Evolutionary conservation across 2,329 filamentous ascomycete species (phyloP), one percentile per base, ranked within the genome.

Genomic region (Cucurbitaria berberidis): DNA sequence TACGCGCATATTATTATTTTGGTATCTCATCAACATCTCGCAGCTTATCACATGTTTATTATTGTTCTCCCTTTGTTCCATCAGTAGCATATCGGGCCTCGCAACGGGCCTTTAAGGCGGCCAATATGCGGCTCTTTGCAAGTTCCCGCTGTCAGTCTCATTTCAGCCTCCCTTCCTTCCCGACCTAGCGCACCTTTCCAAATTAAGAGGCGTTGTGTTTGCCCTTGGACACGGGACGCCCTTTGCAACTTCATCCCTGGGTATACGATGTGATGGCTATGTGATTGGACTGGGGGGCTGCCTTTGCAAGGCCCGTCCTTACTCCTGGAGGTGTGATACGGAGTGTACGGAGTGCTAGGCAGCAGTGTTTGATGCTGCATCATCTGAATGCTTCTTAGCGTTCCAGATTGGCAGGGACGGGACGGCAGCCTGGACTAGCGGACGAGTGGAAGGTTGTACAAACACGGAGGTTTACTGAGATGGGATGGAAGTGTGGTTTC

Each of bases 71-170:
- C 7, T 21, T 39, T 9, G 13, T 24, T 24, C n/a, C 36, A 22
- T 21, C 4, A 34, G 13, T 6, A 21, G 19, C 10, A 22, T 6
- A 21, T 39, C 36, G 19, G 35, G 19, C 16, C 3, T 34, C n/a
- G n/a, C 26, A 44, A 32, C 30, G 29, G 38, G 39, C 39, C 45
- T 34, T 41, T 45, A 45, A 41, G 21, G 55, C 55, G 55, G 51
- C 51, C 51, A 53, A 38, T 46, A 62, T 65, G 60, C 59, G 62
- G 62, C 62, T 63, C 59, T 55, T 44, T 48, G 42, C 55, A 52
- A 57, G 53, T 49, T 53, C 56, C 58, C 58, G 60, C 57, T 55
- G 57, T 60, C 53, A 57, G 16, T 55, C 45, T 48, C 48, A 47
- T 48, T 44, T 60, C 51, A 60, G 57, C 54, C 57, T 57, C 56